These are phyloP conservation scores for Xylaria castorea DNA, from an alignment of 495 filamentous ascomycete species.

Conservation along the genomic window DNA sequence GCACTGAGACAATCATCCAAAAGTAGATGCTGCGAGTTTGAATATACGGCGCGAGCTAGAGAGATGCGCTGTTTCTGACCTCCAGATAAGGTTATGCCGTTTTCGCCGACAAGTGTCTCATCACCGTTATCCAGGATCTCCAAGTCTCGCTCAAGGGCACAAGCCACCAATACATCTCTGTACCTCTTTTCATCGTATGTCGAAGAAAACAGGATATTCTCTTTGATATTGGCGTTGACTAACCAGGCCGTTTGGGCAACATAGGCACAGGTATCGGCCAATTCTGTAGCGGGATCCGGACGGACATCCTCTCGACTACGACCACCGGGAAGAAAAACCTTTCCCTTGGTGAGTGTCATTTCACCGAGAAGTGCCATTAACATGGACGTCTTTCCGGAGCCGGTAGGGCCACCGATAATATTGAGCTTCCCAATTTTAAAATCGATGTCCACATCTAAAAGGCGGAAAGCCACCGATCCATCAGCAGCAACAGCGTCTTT, in stretches of 20 bases:
- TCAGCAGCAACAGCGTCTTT: slow-evolving; percentile 66
- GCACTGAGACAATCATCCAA: slow-evolving; percentile 97
- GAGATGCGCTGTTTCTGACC: slow-evolving; percentile 99
- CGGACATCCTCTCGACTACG: slow-evolving; percentile 82
- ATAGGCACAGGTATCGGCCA: slow-evolving; percentile 93
- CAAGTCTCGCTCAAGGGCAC: slow-evolving; percentile 91
- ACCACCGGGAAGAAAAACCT: slow-evolving; percentile 82
- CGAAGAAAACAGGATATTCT: slow-evolving; percentile 94
- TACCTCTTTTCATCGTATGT: slow-evolving; percentile 84
- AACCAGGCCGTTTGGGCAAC: slow-evolving; percentile 99
- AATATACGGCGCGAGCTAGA: slow-evolving; percentile 91
- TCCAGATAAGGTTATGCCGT: slow-evolving; percentile 95
- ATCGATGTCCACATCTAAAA: slow-evolving; percentile 77
- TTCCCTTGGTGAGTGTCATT: slow-evolving; percentile 87
- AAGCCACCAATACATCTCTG: slow-evolving; percentile 85
- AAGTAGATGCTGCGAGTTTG: slow-evolving; percentile 85
- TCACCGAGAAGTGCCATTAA: slow-evolving; percentile 97
- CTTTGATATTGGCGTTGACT: slow-evolving; percentile 92
- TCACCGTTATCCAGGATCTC: slow-evolving; percentile 93
- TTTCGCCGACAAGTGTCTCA: slow-evolving; percentile 93
- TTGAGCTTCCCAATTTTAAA: slow-evolving; percentile 85
- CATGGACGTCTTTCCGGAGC: slow-evolving; percentile 92
- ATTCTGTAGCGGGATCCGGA: slow-evolving; percentile 80
- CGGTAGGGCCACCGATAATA: slow-evolving; percentile 90
- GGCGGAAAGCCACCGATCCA: slow-evolving; percentile 73